phyloP scores from a whole-genome alignment of 768 basidiomycete genomes.

The Melanogaster broomeanus region DNA sequence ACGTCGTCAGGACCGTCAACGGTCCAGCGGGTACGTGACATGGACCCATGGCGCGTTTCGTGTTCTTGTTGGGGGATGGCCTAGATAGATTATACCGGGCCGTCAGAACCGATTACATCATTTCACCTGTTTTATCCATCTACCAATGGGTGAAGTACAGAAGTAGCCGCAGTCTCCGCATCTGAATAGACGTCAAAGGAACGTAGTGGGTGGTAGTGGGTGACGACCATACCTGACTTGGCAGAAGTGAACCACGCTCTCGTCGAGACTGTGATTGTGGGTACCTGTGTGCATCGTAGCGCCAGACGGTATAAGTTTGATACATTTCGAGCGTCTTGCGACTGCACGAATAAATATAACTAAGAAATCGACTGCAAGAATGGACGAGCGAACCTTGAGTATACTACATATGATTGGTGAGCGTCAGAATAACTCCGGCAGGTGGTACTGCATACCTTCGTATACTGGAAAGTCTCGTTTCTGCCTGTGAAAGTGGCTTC shows the following conservation, averaged over 20 bases:
- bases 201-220: not conserved
- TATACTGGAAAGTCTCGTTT: constrained; percentile 64
- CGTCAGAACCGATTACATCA: not conserved
- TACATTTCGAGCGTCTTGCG: constrained; percentile 51
- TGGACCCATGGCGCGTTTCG: constrained; percentile 59
- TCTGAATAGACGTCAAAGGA: constrained; percentile 24
- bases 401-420: constrained; percentile 38
- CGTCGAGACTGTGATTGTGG: constrained; percentile 50
- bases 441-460: constrained; percentile 44
- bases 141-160: constrained; percentile 58
- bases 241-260: constrained; percentile 54
- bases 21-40: constrained; percentile 53
- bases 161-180: constrained; percentile 60
- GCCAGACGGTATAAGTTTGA: constrained; percentile 46
- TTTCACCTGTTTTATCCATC: not conserved
- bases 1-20: constrained; percentile 47
- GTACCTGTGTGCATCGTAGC: constrained; percentile 43
- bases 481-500: constrained; percentile 62
- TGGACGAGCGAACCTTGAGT: constrained; percentile 44
- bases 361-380: not conserved
- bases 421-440: not conserved
- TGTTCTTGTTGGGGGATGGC: constrained; percentile 56
- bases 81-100: constrained; percentile 24
- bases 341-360: constrained; percentile 29
- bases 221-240: constrained; percentile 40